Evolutionary conservation across 495 filamentous ascomycete genomes (phyloP).

Genomic region (Neurospora pannonica): DNA sequence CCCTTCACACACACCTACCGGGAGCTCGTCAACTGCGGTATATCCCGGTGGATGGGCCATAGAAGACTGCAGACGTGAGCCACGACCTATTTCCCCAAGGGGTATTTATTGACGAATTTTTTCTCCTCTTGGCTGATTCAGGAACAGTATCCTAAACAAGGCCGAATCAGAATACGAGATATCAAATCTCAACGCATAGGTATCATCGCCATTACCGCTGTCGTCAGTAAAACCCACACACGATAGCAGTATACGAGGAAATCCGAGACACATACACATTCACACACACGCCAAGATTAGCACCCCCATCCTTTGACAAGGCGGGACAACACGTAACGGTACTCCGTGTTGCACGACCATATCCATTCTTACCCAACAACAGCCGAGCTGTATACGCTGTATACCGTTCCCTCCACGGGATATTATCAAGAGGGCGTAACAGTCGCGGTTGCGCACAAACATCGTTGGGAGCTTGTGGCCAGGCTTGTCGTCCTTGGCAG

Average conservation of each 20-base stretch:
- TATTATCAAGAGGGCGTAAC: background rate
- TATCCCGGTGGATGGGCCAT: background rate
- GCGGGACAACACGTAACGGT: background rate
- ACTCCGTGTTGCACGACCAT: background rate
- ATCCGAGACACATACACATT: background rate
- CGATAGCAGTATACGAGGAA: background rate
- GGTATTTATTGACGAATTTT: background rate
- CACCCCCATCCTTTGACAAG: background rate
- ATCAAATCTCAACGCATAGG: background rate
- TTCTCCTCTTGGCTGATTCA: background rate
- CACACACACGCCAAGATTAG: background rate
- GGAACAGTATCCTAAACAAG: background rate
- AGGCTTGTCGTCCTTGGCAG: background rate
- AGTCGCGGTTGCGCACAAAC: background rate
- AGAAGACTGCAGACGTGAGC: background rate
- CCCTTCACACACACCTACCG: background rate
- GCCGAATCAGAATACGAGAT: background rate
- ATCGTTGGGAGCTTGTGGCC: background rate
- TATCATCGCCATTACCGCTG: background rate
- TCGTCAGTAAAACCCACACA: background rate
- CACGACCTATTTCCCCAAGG: background rate
- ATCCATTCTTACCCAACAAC: background rate
- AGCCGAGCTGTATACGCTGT: background rate
- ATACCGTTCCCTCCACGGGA: background rate
- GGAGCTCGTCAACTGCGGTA: background rate